Evolutionary conservation across 225 moss, liverwort and hornwort genomes (phyloP).

Genomic region (Anthoceros angustus): DNA sequence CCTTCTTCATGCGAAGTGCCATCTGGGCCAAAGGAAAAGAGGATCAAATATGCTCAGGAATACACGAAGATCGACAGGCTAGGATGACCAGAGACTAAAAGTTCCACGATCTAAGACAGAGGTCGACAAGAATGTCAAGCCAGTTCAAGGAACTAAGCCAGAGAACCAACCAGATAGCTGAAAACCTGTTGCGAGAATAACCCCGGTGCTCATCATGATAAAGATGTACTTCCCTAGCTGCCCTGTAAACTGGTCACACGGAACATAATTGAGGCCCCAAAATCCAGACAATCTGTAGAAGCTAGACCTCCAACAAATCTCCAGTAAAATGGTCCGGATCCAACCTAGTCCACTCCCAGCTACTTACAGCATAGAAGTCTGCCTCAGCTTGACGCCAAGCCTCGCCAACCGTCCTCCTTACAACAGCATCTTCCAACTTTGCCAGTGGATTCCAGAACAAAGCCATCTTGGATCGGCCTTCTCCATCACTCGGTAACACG

Average conservation of each 20-base stretch:
- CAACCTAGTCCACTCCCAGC: slow-evolving; percentile 1
- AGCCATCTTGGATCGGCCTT: slow-evolving; percentile 6
- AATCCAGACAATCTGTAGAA: background rate
- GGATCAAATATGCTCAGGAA: background rate
- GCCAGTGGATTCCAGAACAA: slow-evolving; percentile 49
- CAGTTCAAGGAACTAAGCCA: too few species aligned
- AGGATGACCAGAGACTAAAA: background rate
- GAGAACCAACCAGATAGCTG: slow-evolving; percentile 44
- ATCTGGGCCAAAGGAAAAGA: slow-evolving; percentile 17
- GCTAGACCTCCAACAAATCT: background rate
- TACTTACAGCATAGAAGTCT: slow-evolving; percentile 71
- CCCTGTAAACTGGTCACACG: slow-evolving; percentile 46
- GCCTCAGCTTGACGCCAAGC: slow-evolving; percentile 67
- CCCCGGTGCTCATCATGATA: slow-evolving; percentile 78
- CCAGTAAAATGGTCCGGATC: background rate
- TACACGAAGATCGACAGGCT: background rate
- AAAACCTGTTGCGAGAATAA: slow-evolving; percentile 70
- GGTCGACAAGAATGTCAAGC: too few species aligned
- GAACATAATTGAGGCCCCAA: background rate
- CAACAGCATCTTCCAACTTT: slow-evolving; percentile 33
- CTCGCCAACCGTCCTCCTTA: slow-evolving; percentile 45
- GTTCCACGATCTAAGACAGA: too few species aligned
- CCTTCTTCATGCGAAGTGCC: slow-evolving; percentile 67
- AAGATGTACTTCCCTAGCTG: slow-evolving; percentile 78
- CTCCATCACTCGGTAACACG: background rate